Evolutionary conservation across 805 yeast genomes (phyloP).

Genomic region (Lipomyces mesembrius): DNA sequence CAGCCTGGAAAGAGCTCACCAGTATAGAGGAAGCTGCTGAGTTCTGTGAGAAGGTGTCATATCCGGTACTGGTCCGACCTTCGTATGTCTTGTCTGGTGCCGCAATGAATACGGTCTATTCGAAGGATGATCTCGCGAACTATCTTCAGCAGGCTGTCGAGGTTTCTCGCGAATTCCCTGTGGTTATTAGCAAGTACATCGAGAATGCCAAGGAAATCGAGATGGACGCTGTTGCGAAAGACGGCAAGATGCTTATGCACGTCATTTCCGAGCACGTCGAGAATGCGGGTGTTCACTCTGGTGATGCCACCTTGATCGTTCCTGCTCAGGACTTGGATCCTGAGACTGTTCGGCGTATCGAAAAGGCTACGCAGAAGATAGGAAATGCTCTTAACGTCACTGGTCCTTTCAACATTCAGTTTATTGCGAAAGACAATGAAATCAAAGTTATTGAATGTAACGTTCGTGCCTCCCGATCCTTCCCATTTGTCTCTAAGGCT

Average conservation of each 20-base stretch:
- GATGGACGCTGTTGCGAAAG: slow-evolving; percentile 97
- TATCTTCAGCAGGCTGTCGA: slow-evolving; percentile 93
- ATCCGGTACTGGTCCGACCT: slow-evolving; percentile 96
- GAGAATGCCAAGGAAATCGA: slow-evolving; percentile 98
- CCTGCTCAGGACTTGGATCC: slow-evolving; percentile 96
- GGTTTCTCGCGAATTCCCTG: slow-evolving; percentile 97
- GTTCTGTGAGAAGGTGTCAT: slow-evolving; percentile 86
- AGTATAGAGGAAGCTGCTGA: slow-evolving; percentile 89
- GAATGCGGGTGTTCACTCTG: slow-evolving; percentile 99
- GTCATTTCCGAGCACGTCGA: slow-evolving; percentile 98
- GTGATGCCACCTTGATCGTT: slow-evolving; percentile 96
- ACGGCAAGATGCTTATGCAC: slow-evolving; percentile 94
- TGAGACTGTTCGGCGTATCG: slow-evolving; percentile 86
- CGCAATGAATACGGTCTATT: slow-evolving; percentile 96
- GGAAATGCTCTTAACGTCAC: slow-evolving; percentile 94
- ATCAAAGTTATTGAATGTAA: slow-evolving; percentile 98
- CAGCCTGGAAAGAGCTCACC: slow-evolving; percentile 98
- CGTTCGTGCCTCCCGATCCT: slow-evolving; percentile 98
- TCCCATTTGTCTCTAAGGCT: slow-evolving; percentile 97
- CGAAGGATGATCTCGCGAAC: slow-evolving; percentile 82
- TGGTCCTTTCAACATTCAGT: slow-evolving; percentile 97
- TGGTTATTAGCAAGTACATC: slow-evolving; percentile 93
- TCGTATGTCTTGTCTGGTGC: slow-evolving; percentile 98
- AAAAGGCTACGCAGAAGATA: slow-evolving; percentile 93
- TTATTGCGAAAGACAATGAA: slow-evolving; percentile 92